Percentiles rank a stretch among this genome's conserved stretches.
Evolutionary conservation across 805 yeast genomes (phyloP).

Genomic region (Cyberlindnera bimundalis): DNA sequence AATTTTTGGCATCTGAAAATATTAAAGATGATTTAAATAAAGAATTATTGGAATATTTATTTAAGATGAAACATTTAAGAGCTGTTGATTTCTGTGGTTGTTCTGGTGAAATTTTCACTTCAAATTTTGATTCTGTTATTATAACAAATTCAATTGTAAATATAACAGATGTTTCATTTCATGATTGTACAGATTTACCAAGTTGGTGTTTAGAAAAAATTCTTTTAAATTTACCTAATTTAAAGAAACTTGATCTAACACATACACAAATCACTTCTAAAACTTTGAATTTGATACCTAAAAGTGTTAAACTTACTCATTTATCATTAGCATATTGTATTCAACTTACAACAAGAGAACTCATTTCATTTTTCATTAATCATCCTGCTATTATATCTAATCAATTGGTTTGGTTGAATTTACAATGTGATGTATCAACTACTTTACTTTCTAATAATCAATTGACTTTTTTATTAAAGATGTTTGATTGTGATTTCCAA

Average conservation of each 20-base stretch:
- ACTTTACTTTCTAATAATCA: conserved; percentile 54
- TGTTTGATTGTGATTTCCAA: conserved; percentile 37
- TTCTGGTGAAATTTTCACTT: conserved; percentile 57
- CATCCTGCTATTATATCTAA: conserved; percentile 60
- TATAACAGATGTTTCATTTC: conserved; percentile 56
- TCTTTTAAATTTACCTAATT: conserved; percentile 51
- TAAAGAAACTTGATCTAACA: conserved; percentile 71
- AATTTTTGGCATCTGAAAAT: conserved; percentile 80
- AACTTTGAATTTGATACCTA: conserved; percentile 53
- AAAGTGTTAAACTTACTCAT: conserved; percentile 63
- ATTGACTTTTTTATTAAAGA: conserved; percentile 41
- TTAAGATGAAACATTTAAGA: conserved; percentile 54
- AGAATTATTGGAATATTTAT: conserved; percentile 50
- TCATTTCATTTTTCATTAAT: conserved; percentile 62
- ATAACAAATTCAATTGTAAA: conserved; percentile 21
- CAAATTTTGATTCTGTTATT: conserved; percentile 47
- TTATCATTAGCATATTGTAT: conserved; percentile 65
- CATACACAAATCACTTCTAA: conserved; percentile 75
- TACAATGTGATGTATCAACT: conserved; percentile 61
- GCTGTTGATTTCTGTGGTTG: conserved; percentile 90
- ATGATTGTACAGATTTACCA: conserved; percentile 81
- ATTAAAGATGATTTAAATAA: conserved; percentile 77
- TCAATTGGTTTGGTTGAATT: conserved; percentile 60
- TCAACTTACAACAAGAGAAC: conserved; percentile 66
- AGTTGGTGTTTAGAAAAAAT: conserved; percentile 51